Evolutionary conservation across 176 grass and related monocot species (phyloP).

Genomic region (Guadua angustifolia): DNA sequence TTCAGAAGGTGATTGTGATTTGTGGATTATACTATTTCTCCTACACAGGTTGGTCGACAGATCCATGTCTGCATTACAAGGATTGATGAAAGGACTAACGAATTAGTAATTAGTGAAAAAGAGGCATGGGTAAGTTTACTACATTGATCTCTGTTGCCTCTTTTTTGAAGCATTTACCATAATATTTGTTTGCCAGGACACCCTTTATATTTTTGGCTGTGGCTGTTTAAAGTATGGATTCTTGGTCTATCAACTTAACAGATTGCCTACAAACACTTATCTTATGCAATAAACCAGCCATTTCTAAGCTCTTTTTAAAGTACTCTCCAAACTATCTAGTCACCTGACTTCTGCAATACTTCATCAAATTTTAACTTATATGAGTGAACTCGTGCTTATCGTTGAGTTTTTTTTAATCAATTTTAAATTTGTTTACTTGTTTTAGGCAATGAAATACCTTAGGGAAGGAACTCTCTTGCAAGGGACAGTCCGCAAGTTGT

Average conservation of each 20-base stretch:
- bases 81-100: conserved; percentile 75
- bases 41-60: conserved; percentile 60
- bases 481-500: conserved; percentile 75
- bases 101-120: conserved; percentile 91
- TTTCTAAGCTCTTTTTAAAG: neutral
- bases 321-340: neutral
- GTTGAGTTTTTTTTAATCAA: neutral
- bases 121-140: conserved; percentile 76
- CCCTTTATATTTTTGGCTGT: neutral
- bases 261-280: neutral
- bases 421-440: conserved; percentile 11
- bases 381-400: neutral
- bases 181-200: neutral
- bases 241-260: neutral
- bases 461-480: conserved; percentile 75
- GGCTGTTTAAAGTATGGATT: conserved; percentile 1
- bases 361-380: neutral
- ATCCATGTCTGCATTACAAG: conserved; percentile 69
- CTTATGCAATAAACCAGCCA: neutral
- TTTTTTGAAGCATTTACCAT: conserved; percentile 17
- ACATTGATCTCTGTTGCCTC: neutral
- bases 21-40: conserved; percentile 29
- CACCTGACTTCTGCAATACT: neutral
- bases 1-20: conserved; percentile 1
- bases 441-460: conserved; percentile 70